phyloP scores from a whole-genome alignment of 2,329 filamentous ascomycete genomes.

The Alternaria burnsii region DNA sequence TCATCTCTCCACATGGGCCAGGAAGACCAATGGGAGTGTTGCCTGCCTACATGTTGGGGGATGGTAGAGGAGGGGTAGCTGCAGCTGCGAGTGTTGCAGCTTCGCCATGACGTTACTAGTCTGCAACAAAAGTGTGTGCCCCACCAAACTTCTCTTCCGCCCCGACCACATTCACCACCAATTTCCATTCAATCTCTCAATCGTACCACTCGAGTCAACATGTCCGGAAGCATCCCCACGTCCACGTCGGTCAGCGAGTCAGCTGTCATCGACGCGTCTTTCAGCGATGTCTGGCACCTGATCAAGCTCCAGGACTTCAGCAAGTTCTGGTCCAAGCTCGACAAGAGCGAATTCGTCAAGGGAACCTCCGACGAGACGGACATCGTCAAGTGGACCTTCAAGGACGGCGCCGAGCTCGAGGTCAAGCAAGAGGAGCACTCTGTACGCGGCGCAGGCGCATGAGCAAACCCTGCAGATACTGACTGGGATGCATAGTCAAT shows the following conservation, averaged over 20 bases:
- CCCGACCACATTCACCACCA: constrained; percentile 9
- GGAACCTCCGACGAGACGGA: constrained; percentile 70
- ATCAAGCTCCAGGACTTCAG: constrained; percentile 76
- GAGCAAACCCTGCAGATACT: not conserved
- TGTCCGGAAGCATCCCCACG: constrained; percentile 64
- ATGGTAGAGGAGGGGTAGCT: constrained; percentile 38
- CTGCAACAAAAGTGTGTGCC: constrained; percentile 21
- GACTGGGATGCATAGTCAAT: constrained; percentile 51
- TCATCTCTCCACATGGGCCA: not conserved
- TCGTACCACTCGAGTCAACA: constrained; percentile 20
- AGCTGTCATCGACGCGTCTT: constrained; percentile 72
- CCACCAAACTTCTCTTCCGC: constrained; percentile 27
- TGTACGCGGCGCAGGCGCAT: constrained; percentile 54
- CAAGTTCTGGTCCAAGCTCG: constrained; percentile 72
- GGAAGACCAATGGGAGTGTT: constrained; percentile 1
- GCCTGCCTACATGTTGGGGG: not conserved
- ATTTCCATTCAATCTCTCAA: constrained; percentile 9
- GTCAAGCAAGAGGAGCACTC: constrained; percentile 81
- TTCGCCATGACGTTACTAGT: constrained; percentile 27
- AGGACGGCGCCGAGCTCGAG: constrained; percentile 72
- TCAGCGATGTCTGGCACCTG: constrained; percentile 74
- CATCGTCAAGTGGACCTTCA: constrained; percentile 74
- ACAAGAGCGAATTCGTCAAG: constrained; percentile 70
- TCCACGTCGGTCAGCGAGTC: constrained; percentile 72
- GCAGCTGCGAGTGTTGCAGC: constrained; percentile 18